Percentiles rank a stretch among this genome's conserved stretches.
Conservation (phyloP, 164 flowering plant species). For the Aristolochia contorta region DNA sequence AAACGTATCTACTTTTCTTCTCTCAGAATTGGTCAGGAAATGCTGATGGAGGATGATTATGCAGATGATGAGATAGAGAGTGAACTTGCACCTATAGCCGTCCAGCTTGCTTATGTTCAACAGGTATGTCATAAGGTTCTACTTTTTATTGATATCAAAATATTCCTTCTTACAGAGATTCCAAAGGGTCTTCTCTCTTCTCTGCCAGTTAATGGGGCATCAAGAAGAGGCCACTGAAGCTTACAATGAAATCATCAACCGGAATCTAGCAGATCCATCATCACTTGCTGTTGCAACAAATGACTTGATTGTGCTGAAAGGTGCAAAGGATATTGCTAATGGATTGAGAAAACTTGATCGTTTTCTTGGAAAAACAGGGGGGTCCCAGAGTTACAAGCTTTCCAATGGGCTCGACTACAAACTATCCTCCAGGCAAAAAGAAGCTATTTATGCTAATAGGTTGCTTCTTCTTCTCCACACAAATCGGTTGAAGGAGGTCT, state of each 20-base stretch:
- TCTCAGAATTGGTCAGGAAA: slow-evolving; percentile 55
- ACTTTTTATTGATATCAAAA: too few species aligned
- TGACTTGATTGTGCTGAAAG: slow-evolving; percentile 67
- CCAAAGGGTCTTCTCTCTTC: slow-evolving; percentile 4
- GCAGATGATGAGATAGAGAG: slow-evolving; percentile 86
- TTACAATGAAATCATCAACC: slow-evolving; percentile 47
- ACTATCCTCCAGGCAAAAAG: slow-evolving; percentile 71
- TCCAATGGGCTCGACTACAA: slow-evolving; percentile 58
- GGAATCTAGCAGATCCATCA: slow-evolving; percentile 66
- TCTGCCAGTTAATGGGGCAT: slow-evolving; percentile 59
- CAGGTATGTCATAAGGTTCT: slow-evolving; percentile 39
- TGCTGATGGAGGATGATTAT: slow-evolving; percentile 72
- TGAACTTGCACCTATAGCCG: slow-evolving; percentile 87
- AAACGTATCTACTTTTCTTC: not conserved
- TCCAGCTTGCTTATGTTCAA: slow-evolving; percentile 86
- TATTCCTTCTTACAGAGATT: not conserved
- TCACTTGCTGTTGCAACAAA: slow-evolving; percentile 85
- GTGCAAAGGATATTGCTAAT: slow-evolving; percentile 76
- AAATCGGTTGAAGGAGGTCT: slow-evolving; percentile 76
- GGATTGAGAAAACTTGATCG: slow-evolving; percentile 74
- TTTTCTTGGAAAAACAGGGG: slow-evolving; percentile 56
- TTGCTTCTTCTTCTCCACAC: slow-evolving; percentile 80
- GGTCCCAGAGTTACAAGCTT: slow-evolving; percentile 45
- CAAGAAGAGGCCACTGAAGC: slow-evolving; percentile 59
- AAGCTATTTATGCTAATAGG: slow-evolving; percentile 67